Evolutionary conservation across 2,329 filamentous ascomycete species (phyloP), one percentile per base, ranked within the genome.

Genomic region (Orbilia blumenaviensis): DNA sequence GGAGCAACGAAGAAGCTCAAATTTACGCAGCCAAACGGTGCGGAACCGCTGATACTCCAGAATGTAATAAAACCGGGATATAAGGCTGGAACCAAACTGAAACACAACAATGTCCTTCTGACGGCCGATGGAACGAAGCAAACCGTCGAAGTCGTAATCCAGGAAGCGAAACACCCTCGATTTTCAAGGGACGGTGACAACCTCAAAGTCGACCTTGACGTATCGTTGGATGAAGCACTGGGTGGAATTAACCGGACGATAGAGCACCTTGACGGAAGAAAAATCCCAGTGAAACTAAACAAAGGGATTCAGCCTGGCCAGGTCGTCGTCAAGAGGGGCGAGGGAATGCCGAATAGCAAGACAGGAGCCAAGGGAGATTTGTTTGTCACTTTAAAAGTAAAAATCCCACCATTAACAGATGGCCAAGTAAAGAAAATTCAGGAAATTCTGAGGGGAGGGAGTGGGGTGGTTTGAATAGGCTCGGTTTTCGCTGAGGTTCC

Each of bases 151-250:
- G 99, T 99, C 82, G 94, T 98, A 85, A 98, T 99, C 79, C 94
- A 98, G 85, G 93, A 98, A 87, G 98, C 99, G 88, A 94, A 94
- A 16, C 96, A 99, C 84, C 79, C 91, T 21, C 91, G 95, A 78
- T 99, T 99, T 87, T 93, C 94, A 82, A 92, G 95, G 81, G 96
- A 95, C 84, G 94, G 96, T 25, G 95, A 99, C 82, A 94, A 99
- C 81, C 88, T 99, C 18, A 92, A 97, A 83, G 97, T 94, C 86
- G 91, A 95, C 78, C 93, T 92, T 80, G 92, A 98, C 78, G 96
- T 99, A 78, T 94, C 98, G 81, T 90, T 99, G 50, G 90, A 98
- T 77, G 99, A 94, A 41, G 95, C 96, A 32, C 87, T 99, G 80
- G 94, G 92, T 76, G 96, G 95, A 81, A 94, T 96, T 78, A 91